Evolutionary conservation across 2,329 filamentous ascomycete genomes (phyloP), one percentile per base, ranked within the genome.

Genomic region (Chrysoporthe puriensis): DNA sequence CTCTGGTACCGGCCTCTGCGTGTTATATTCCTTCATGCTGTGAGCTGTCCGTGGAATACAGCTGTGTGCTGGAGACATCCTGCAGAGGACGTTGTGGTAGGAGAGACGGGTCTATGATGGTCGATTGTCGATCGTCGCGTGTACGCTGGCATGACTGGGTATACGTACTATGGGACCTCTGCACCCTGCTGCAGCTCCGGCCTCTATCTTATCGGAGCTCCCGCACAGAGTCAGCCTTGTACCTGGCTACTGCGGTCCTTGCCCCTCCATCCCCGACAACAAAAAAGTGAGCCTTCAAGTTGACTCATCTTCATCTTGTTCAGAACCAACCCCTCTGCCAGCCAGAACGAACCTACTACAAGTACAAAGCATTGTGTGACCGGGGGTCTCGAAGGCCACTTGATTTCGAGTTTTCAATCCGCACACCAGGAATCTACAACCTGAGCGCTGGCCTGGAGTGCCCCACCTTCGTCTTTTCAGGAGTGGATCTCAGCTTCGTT

Each of bases 381-480:
- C 32, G 7, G 8, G 11, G 32, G 26, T 32, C 50, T 32, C 4
- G 3, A 18, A 46, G 44, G 7, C 4, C 4, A 18, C 9, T 26
- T 16, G 7, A 5, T 4, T 5, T 16, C 26, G 34, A 14, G 50
- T 6, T 16, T 16, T 7, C 21, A 34, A 14, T 11, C 1, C 32
- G 21, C 32, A 26, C 14, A 34, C 50, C 50, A 54, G 50, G 21
- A 50, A 44, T 36, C 52, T 40, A 7, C 13, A 4, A 4, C 42
- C 11, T 54, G 26, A 32, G 50, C 21, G 2, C 26, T 16, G 26
- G 16, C 52, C 56, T 40, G 32, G 16, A 61, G 34, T 67, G 64
- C 64, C 64, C 67, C 67, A 52, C 67, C 64, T 63, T 63, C 16
- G 48, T 69, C 63, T 66, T 18, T 54, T 54, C 50, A 7, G 26